Evolutionary conservation across 2,329 filamentous ascomycete species (phyloP), one percentile per base, ranked within the genome.

Genomic region (Falciphora oryzae): DNA sequence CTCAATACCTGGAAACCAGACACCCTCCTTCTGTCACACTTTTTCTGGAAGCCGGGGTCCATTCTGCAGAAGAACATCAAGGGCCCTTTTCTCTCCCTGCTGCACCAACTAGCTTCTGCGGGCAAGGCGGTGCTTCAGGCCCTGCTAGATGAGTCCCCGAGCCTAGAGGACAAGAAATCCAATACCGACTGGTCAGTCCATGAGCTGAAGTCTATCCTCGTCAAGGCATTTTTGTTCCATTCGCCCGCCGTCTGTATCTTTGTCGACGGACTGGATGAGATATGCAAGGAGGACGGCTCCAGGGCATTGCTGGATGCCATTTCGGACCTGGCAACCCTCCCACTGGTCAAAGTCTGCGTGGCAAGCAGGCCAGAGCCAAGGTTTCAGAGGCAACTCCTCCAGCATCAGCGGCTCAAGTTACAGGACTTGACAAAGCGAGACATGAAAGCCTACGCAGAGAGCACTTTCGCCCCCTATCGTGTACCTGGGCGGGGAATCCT

Each of bases 191-290:
- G 57, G 57, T 4, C 57, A 5, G n/a, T 25, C 16, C 57, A 4
- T 4, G 11, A 59, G 27, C 28, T 59, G 8, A 4, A 28, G 27
- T 27, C 25, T 4, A 16, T 27, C 22, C 27, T 59, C 14, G 14
- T 59, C 16, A 4, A 4, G 25, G 27, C 28, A 4, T 27, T 59
- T 28, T 4, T 16, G 28, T 27, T 14, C 16, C 27, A 27, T 28
- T 8, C 4, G 6, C 6, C 5, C 4, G 57, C 22, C 22, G 7
- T 28, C 16, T 59, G 57, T 27, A 28, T 59, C 57, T 59, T 27
- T 59, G 22, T 59, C 6, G n/a, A 59, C 57, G 57, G 57, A 28
- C 57, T 59, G 7, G 57, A 59, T 28, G 57, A 59, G 57, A 14
- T 59, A 10, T n/a, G 27, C 28, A 14, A 13, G 10, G 27, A 28